These are phyloP conservation scores for Boletus reticulatus DNA, from an alignment of 768 basidiomycete species.

Conservation along the genomic window DNA sequence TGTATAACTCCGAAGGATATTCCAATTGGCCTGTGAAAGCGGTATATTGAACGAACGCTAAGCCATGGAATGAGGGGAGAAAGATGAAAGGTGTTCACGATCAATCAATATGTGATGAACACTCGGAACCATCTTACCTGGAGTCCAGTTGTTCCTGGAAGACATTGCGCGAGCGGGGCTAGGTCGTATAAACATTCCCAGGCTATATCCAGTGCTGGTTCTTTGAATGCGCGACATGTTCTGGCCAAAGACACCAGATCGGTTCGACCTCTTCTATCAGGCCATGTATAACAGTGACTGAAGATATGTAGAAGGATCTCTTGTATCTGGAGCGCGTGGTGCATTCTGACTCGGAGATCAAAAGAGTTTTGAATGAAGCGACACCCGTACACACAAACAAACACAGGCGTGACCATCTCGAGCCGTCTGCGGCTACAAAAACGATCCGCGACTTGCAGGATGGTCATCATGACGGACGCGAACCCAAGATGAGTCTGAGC, in stretches of 20 bases:
- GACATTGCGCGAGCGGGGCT: not conserved
- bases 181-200: not conserved
- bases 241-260: not conserved
- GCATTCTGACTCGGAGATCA: not conserved
- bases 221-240: not conserved
- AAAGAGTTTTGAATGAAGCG: too few relatives aligned
- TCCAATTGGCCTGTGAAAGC: not conserved
- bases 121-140: not conserved
- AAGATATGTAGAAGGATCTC: not conserved
- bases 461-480: too few relatives aligned
- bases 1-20: not conserved
- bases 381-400: too few relatives aligned
- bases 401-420: too few relatives aligned
- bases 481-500: too few relatives aligned
- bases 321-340: not conserved
- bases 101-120: not conserved
- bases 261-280: too few relatives aligned
- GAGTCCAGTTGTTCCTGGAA: not conserved
- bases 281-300: not conserved
- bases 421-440: too few relatives aligned
- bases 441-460: too few relatives aligned
- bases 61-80: not conserved
- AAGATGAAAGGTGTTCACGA: not conserved
- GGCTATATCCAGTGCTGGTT: not conserved
- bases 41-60: not conserved